phyloP scores from a whole-genome alignment of 2,329 filamentous ascomycete genomes.

The Orbilia quercus region DNA sequence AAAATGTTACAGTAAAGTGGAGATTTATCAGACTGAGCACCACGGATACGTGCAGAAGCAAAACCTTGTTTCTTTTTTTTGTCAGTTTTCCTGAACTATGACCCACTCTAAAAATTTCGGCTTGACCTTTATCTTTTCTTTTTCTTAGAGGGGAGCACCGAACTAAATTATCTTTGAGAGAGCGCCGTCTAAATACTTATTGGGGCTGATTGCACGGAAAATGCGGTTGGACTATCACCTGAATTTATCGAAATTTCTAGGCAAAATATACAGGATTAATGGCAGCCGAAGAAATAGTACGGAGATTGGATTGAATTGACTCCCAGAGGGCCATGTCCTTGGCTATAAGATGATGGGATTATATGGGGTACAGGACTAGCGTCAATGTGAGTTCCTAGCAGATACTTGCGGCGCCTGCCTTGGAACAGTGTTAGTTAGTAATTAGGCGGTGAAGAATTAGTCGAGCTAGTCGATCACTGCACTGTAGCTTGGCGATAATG shows the following conservation, averaged over 20 bases:
- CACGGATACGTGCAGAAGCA: no score
- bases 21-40: no score
- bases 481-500: slow-evolving; percentile 42
- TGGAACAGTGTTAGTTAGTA: no score
- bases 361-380: slow-evolving; percentile 47
- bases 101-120: no score
- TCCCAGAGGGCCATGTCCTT: slow-evolving; percentile 27
- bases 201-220: slow-evolving; percentile 7
- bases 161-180: no score
- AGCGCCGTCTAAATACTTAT: background rate
- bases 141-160: no score
- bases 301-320: slow-evolving; percentile 7
- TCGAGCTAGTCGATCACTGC: slow-evolving; percentile 18
- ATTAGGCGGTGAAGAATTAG: slow-evolving; percentile 30
- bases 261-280: slow-evolving; percentile 21
- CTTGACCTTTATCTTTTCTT: no score
- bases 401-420: slow-evolving; percentile 45
- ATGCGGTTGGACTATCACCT: background rate
- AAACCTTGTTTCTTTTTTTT: background rate
- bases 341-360: slow-evolving; percentile 36
- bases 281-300: slow-evolving; percentile 23
- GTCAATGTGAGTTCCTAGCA: slow-evolving; percentile 8
- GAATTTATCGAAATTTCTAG: slow-evolving; percentile 31
- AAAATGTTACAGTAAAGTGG: no score
- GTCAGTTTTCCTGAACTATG: no score